Evolutionary conservation across 768 basidiomycete species (phyloP).

Genomic region (Russula brevipes): DNA sequence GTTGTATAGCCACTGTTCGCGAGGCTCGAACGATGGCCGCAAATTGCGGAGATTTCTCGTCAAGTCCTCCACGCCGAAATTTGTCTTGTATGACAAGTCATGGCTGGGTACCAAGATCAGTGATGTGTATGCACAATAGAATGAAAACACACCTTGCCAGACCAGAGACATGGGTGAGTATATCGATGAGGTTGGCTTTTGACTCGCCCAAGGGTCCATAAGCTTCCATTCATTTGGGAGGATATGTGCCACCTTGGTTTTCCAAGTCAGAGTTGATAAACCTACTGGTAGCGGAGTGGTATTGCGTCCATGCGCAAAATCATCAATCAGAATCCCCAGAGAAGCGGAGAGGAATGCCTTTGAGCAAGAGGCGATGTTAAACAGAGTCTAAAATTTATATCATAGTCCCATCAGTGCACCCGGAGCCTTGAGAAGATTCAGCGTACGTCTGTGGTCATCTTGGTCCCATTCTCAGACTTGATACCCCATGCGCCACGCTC

Average conservation of each 20-base stretch:
- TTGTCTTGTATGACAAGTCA: slow-evolving; percentile 5
- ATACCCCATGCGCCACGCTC: slow-evolving; percentile 20
- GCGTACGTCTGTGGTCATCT: slow-evolving; percentile 20
- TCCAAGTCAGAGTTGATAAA: slow-evolving; percentile 34
- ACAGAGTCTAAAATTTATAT: slow-evolving; percentile 33
- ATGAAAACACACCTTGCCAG: slow-evolving; percentile 32
- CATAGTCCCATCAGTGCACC: background rate
- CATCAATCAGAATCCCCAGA: slow-evolving; percentile 41
- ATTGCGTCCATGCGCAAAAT: slow-evolving; percentile 36
- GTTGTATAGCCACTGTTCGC: slow-evolving; percentile 39
- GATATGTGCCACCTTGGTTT: slow-evolving; percentile 35
- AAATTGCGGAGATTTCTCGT: slow-evolving; percentile 32
- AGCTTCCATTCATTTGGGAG: slow-evolving; percentile 38
- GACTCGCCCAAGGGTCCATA: slow-evolving; percentile 38
- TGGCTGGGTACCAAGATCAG: background rate
- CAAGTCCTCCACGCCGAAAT: background rate
- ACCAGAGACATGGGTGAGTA: slow-evolving; percentile 40
- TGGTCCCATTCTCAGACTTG: slow-evolving; percentile 14
- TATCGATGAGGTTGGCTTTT: slow-evolving; percentile 37
- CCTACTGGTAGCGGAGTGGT: slow-evolving; percentile 33
- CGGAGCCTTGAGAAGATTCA: background rate
- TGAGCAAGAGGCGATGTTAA: slow-evolving; percentile 36
- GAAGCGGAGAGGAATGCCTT: slow-evolving; percentile 39
- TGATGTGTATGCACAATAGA: background rate
- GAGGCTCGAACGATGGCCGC: slow-evolving; percentile 35